Conservation (phyloP, 1,139 yeast genomes). For the Debaryomyces robertsiae region DNA sequence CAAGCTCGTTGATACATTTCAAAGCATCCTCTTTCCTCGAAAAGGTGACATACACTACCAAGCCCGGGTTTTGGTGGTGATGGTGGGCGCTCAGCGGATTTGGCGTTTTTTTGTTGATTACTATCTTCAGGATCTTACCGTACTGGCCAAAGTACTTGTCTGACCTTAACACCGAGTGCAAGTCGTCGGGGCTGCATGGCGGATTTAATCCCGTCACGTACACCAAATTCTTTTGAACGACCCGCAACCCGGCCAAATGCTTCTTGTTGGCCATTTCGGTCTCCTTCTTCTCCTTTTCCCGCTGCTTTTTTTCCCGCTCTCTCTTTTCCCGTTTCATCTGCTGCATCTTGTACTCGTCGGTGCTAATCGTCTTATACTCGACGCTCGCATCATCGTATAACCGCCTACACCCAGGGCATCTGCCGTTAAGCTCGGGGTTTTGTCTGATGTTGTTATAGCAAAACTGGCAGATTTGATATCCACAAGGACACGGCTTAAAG, state of each 20-base stretch:
- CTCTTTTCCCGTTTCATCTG: constrained; percentile 78
- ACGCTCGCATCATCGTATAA: constrained; percentile 91
- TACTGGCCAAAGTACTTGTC: constrained; percentile 97
- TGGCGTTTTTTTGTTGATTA: constrained; percentile 79
- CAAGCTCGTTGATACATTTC: constrained; percentile 87
- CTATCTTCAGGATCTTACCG: constrained; percentile 93
- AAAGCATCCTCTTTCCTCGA: constrained; percentile 93
- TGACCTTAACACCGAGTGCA: constrained; percentile 79
- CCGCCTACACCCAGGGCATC: constrained; percentile 97
- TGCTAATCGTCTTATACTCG: constrained; percentile 77
- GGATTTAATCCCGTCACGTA: constrained; percentile 97
- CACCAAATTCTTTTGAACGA: constrained; percentile 94
- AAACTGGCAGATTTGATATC: constrained; percentile 97
- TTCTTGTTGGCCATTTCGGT: constrained; percentile 86
- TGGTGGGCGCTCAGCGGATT: constrained; percentile 33
- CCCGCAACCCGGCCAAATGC: constrained; percentile 95
- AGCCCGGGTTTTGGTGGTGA: constrained; percentile 66
- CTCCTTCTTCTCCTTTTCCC: constrained; percentile 91
- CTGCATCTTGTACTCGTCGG: constrained; percentile 82
- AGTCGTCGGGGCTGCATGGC: constrained; percentile 84
- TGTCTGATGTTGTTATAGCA: constrained; percentile 96
- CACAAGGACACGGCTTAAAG: constrained; percentile 99
- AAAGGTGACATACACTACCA: constrained; percentile 95
- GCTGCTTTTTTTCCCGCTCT: constrained; percentile 83
- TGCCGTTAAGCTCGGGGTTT: constrained; percentile 91